Base-by-base conservation (phyloP, 257 asterid genomes). In the Orobanche coerulescens region DNA sequence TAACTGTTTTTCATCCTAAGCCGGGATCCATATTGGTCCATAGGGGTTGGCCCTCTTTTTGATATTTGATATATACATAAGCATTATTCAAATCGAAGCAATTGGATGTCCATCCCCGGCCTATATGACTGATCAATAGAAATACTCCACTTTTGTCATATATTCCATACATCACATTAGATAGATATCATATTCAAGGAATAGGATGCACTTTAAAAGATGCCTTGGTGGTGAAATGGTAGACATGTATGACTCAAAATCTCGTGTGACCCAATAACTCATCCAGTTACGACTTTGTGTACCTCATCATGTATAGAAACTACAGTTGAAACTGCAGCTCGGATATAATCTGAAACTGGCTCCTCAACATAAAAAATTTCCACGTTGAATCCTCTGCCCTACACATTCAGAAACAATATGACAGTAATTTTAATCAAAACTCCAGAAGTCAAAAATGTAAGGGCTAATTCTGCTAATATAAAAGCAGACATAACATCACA, bases 301-400 rank as follows among this genome's bases (percentile, higher is more conserved):
- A 88, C 98, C 95, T 80, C 85, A 52, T 88, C 94, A 68, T 86
- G 81, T 62, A 92, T 88, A 56, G 91, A 76, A 70, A 80, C 43
- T 37, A 92, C 92, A 7, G 95, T 81, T 15, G 95, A 84, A 71
- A 92, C 92, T 55, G 84, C 82, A 26, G 87, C 79, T 75, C 72
- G 94, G 15, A 88, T 75, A 67, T 92, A 92, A 84, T 88, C 94
- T 51, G 95, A 72, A 68, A 76, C 95, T 42, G 98, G 89, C 63
- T 86, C 90, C 82, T 92, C 95, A 58, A 73, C 81, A 69, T 92
- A 88, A 71, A 58, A 81, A 44, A 77, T 70, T 68, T 92, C 81
- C 73, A 92, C 98, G 65, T 70, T 78, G 76, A 73, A 92, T 77
- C 95, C 98, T 67, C 98, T 80, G 22, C 98, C 98, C 98, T 92